A percentile compares a stretch with the other conserved stretches of the same genome.
These are phyloP conservation scores for Colletotrichum scovillei DNA, from an alignment of 2,329 filamentous ascomycete species.

Conservation along the genomic window DNA sequence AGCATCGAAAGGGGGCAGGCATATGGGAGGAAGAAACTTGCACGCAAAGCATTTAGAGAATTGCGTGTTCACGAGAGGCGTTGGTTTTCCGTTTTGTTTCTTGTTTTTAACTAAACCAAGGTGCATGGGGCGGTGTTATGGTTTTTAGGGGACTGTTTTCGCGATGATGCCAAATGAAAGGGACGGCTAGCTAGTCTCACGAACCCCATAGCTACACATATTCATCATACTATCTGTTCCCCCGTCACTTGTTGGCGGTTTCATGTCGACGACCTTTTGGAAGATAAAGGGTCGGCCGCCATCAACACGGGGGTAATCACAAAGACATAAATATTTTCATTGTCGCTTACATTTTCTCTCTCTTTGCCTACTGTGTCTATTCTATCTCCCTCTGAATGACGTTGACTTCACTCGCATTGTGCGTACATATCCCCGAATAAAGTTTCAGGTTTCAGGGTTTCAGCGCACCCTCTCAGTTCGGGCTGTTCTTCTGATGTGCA, in stretches of 20 bases:
- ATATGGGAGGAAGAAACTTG: slow-evolving; percentile 9
- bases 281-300: not conserved
- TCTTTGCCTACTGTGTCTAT: not conserved
- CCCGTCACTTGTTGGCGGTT: slow-evolving; percentile 17
- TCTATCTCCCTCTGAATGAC: not conserved
- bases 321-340: not conserved
- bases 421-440: not conserved
- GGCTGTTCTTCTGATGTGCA: not conserved
- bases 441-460: slow-evolving; percentile 12
- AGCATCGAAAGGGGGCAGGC: slow-evolving; percentile 22
- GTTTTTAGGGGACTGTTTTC: slow-evolving; percentile 31
- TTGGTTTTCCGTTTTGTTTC: slow-evolving; percentile 8
- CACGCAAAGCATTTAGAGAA: slow-evolving; percentile 13
- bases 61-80: slow-evolving; percentile 31
- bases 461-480: not conserved
- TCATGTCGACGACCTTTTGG: not conserved
- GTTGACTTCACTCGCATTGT: not conserved
- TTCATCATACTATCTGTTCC: slow-evolving; percentile 10
- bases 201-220: slow-evolving; percentile 29
- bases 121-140: slow-evolving; percentile 34
- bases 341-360: not conserved
- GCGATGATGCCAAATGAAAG: slow-evolving; percentile 32
- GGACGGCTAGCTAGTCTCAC: slow-evolving; percentile 35
- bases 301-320: slow-evolving; percentile 16
- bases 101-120: slow-evolving; percentile 17